phyloP scores from a whole-genome alignment of 805 yeast species.

The Starmera amethionina region DNA sequence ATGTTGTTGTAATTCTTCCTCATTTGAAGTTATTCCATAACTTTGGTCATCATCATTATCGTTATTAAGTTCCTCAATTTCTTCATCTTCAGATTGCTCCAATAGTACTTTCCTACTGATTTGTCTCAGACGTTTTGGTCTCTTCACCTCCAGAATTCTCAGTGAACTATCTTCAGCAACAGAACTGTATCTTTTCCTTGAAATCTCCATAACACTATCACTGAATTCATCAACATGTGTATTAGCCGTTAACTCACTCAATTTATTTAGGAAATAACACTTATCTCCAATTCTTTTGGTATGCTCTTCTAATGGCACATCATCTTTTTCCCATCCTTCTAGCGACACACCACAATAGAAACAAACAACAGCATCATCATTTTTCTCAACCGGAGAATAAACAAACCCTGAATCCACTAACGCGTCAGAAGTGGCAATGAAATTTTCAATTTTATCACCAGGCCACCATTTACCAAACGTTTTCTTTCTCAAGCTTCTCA shows the following conservation, averaged over 20 bases:
- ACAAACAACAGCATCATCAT: constrained; percentile 51
- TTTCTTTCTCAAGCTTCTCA: constrained; percentile 23
- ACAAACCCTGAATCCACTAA: constrained; percentile 60
- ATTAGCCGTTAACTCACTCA: not conserved
- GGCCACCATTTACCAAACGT: constrained; percentile 40
- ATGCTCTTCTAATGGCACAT: constrained; percentile 57
- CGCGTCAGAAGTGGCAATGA: constrained; percentile 27
- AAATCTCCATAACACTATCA: too few relatives aligned
- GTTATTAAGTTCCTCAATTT: not conserved
- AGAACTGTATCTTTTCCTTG: constrained; percentile 1
- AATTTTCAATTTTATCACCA: constrained; percentile 28
- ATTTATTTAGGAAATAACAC: constrained; percentile 24
- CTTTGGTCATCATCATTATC: constrained; percentile 9
- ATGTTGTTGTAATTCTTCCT: constrained; percentile 4
- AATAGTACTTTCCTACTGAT: not conserved
- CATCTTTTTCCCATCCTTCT: constrained; percentile 65
- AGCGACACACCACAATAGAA: constrained; percentile 51
- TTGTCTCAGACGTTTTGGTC: constrained; percentile 1
- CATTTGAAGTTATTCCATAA: constrained; percentile 15
- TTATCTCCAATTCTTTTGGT: constrained; percentile 25
- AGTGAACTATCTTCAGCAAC: not conserved
- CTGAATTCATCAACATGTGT: not conserved
- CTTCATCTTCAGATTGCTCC: constrained; percentile 1
- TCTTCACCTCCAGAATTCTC: too few relatives aligned
- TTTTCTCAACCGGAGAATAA: constrained; percentile 37